Percentiles rank a stretch among this genome's conserved stretches.
These are phyloP conservation scores for Gossypium davidsonii DNA, from an alignment of 441 rosid species.

Conservation along the genomic window DNA sequence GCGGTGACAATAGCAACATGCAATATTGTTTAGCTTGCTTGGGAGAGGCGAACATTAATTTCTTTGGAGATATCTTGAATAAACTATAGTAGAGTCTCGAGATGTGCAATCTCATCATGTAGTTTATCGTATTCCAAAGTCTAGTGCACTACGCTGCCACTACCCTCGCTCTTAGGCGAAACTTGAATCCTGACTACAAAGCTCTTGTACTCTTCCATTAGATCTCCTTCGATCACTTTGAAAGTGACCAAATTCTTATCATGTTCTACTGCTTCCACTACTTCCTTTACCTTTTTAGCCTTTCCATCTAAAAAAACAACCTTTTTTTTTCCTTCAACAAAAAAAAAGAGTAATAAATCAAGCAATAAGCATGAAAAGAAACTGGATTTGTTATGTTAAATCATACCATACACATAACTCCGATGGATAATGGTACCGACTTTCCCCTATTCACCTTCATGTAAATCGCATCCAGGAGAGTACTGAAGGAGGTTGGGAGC, in stretches of 20 bases:
- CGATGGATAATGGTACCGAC: conserved; percentile 16
- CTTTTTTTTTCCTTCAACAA: too few relatives aligned
- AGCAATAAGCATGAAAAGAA: too few relatives aligned
- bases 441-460: too few relatives aligned
- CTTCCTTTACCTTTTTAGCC: conserved; percentile 14
- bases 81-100: not conserved
- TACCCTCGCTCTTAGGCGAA: not conserved
- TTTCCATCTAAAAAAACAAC: too few relatives aligned
- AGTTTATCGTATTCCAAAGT: conserved; percentile 5
- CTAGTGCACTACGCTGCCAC: not conserved
- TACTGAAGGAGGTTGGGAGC: too few relatives aligned
- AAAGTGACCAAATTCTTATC: conserved; percentile 18
- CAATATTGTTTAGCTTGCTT: not conserved
- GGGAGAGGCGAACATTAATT: not conserved
- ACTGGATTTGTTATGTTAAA: not conserved
- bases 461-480: too few relatives aligned
- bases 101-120: not conserved
- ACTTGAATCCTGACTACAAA: not conserved
- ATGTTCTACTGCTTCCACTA: conserved; percentile 1
- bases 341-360: too few relatives aligned
- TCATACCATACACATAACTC: conserved; percentile 16
- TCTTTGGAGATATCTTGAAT: not conserved
- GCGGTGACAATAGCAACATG: not conserved
- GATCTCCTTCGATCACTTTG: conserved; percentile 1
- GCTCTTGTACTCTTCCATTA: conserved; percentile 24